Evolutionary conservation across 1,284 basidiomycete genomes (phyloP).

Genomic region (Uromyces viciae-fabae): DNA sequence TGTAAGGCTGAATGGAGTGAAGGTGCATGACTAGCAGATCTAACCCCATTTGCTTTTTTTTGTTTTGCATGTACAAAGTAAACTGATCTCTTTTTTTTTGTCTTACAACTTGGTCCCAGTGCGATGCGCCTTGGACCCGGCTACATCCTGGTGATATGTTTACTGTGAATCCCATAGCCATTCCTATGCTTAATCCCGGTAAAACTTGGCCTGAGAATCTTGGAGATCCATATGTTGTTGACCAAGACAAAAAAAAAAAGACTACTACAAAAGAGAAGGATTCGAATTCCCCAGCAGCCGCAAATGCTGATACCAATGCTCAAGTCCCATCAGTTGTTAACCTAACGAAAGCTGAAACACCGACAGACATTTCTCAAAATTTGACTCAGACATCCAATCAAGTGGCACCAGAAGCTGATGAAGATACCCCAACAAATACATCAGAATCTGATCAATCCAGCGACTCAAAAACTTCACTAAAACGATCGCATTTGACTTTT

Average conservation of each 20-base stretch:
- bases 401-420: constrained; percentile 33
- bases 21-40: constrained; percentile 65
- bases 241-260: constrained; percentile 48
- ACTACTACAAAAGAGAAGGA: constrained; percentile 54
- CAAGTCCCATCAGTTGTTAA: background rate
- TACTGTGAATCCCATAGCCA: constrained; percentile 74
- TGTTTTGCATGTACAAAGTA: constrained; percentile 14
- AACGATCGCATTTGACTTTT: constrained; percentile 59
- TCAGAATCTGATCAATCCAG: constrained; percentile 46
- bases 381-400: background rate
- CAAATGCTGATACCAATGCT: constrained; percentile 46
- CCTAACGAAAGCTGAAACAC: background rate
- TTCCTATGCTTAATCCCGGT: constrained; percentile 65
- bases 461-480: constrained; percentile 46
- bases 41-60: constrained; percentile 11
- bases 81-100: background rate
- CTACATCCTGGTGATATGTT: constrained; percentile 92
- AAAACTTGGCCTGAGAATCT: constrained; percentile 49
- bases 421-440: constrained; percentile 43
- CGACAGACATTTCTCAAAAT: background rate
- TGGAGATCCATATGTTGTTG: constrained; percentile 48
- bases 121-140: constrained; percentile 79
- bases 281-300: constrained; percentile 18
- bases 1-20: constrained; percentile 82
- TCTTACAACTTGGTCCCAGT: constrained; percentile 59